phyloP scores from a whole-genome alignment of 2,329 filamentous ascomycete genomes.

The Paraconiothyrium sp. region DNA sequence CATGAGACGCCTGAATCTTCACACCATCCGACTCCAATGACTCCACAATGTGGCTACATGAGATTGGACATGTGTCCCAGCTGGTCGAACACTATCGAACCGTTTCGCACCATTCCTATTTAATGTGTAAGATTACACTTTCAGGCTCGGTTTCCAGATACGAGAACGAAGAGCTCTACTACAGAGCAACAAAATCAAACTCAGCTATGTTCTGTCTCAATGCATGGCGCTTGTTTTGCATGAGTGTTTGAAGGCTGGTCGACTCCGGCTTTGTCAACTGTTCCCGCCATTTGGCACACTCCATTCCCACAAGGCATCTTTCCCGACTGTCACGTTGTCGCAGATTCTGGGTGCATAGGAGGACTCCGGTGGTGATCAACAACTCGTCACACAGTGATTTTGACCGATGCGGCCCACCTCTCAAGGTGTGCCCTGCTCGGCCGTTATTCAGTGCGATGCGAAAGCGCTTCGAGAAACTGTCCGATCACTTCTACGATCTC shows the following conservation, averaged over 20 bases:
- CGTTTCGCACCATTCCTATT: slow-evolving; percentile 6
- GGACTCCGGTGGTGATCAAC: background rate
- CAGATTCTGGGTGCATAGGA: background rate
- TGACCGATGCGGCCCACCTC: background rate
- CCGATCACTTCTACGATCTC: background rate
- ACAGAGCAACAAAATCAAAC: background rate
- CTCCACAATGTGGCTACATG: background rate
- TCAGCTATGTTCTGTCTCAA: background rate
- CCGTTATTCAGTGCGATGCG: background rate
- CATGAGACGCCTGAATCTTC: background rate
- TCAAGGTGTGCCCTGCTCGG: background rate
- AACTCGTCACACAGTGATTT: background rate
- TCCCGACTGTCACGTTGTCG: background rate
- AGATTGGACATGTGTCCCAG: background rate
- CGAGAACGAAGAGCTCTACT: background rate
- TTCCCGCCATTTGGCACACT: background rate
- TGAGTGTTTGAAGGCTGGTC: background rate
- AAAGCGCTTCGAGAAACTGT: background rate
- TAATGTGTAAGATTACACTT: background rate
- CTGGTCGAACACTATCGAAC: slow-evolving; percentile 1
- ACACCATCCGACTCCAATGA: background rate
- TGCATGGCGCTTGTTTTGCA: background rate
- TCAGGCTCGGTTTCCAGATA: background rate
- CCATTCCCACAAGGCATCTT: background rate
- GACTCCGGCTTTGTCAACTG: background rate